phyloP scores from a whole-genome alignment of 345 rosid genomes.

The Punica granatum region DNA sequence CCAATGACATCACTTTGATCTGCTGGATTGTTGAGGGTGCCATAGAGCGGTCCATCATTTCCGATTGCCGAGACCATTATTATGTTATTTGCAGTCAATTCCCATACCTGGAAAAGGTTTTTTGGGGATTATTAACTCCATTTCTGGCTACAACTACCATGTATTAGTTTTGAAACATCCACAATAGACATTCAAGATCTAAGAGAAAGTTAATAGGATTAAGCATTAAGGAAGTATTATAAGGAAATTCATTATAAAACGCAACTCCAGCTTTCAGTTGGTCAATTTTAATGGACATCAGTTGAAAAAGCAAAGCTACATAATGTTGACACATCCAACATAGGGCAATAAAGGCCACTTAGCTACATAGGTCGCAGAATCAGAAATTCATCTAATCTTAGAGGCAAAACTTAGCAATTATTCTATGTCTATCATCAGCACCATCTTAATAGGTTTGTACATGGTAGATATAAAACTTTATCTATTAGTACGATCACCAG shows the following conservation, averaged over 20 bases:
- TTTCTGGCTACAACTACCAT: background rate
- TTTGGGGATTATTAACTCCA: background rate
- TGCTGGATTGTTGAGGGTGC: slow-evolving; percentile 96
- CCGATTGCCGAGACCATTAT: slow-evolving; percentile 99
- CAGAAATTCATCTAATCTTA: background rate
- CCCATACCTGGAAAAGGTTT: slow-evolving; percentile 73
- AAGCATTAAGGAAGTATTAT: background rate
- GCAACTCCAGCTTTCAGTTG: background rate
- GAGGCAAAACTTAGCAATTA: background rate
- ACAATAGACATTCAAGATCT: background rate
- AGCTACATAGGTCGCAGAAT: background rate
- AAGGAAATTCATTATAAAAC: background rate
- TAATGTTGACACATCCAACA: background rate
- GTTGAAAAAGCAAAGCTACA: background rate
- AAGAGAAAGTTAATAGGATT: background rate
- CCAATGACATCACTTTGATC: slow-evolving; percentile 99
- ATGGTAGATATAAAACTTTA: background rate
- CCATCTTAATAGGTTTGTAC: background rate
- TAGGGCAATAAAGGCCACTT: background rate
- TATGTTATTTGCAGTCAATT: slow-evolving; percentile 93
- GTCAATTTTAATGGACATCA: background rate
- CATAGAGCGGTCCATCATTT: slow-evolving; percentile 97
- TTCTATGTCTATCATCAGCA: background rate
- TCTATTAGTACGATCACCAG: background rate
- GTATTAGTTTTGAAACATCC: background rate